Conservation (phyloP, 2,329 filamentous ascomycete genomes). For the Monilinia aucupariae region DNA sequence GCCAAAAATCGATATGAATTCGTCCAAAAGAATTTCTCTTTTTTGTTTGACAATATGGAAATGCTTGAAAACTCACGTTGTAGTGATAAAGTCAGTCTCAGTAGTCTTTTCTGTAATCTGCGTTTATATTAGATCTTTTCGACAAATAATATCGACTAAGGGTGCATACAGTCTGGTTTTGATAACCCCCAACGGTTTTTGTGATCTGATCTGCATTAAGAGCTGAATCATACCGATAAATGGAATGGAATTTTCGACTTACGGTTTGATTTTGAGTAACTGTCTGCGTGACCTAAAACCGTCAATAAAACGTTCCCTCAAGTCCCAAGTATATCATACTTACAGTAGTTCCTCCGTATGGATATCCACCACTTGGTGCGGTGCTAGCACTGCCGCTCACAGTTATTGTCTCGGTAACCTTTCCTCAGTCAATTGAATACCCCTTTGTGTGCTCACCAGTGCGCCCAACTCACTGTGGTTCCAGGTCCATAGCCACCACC, state of each 20-base stretch:
- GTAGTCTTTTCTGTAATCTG: constrained; percentile 15
- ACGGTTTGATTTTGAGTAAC: constrained; percentile 7
- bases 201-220: background rate
- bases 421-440: background rate
- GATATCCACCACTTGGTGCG: background rate
- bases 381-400: background rate
- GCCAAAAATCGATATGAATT: background rate
- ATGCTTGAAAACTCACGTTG: background rate
- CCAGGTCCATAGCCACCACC: constrained; percentile 7
- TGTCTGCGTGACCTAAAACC: constrained; percentile 5
- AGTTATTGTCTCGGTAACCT: constrained; percentile 3
- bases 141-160: background rate
- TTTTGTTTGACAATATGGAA: background rate
- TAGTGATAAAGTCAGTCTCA: constrained; percentile 7
- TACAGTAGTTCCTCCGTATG: background rate
- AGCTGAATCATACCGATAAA: background rate
- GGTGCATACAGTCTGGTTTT: constrained; percentile 2
- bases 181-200: background rate
- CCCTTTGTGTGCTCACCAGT: background rate
- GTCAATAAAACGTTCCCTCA: background rate
- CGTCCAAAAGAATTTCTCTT: background rate
- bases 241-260: background rate
- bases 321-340: background rate
- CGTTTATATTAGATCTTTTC: background rate
- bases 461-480: background rate